phyloP scores from a whole-genome alignment of 129 eudicot species.

The Ambrosia artemisiifolia region DNA sequence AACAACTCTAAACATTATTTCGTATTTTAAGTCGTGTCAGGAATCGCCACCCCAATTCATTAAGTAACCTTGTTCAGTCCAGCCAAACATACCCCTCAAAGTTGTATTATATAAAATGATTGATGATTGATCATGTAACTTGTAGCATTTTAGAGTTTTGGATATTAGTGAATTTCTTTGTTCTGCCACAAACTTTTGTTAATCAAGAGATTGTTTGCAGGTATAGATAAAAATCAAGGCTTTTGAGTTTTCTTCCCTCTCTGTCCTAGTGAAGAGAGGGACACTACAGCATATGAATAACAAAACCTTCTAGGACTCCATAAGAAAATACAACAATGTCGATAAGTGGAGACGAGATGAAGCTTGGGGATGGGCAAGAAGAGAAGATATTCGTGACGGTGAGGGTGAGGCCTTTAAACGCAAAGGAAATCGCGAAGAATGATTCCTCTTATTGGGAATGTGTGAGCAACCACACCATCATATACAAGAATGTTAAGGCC shows the following conservation, averaged over 20 bases:
- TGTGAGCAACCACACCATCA: constrained; percentile 56
- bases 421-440: constrained; percentile 53
- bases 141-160: background rate
- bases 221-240: background rate
- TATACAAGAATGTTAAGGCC: constrained; percentile 45
- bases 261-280: constrained; percentile 32
- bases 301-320: constrained; percentile 37
- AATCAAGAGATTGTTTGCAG: background rate
- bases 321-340: constrained; percentile 46
- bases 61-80: background rate
- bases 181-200: background rate
- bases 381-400: constrained; percentile 89
- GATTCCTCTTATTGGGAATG: constrained; percentile 85
- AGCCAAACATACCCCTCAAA: too few relatives aligned
- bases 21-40: background rate
- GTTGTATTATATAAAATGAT: background rate
- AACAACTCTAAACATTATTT: background rate
- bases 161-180: background rate
- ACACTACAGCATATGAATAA: background rate
- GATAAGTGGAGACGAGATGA: constrained; percentile 35
- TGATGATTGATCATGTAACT: constrained; percentile 9
- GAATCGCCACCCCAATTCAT: background rate
- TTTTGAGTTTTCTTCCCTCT: constrained; percentile 23
- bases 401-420: constrained; percentile 83
- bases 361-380: constrained; percentile 34